A percentile compares a stretch with the other conserved stretches of the same genome.
These are phyloP conservation scores for Knoxia roxburghii DNA, from an alignment of 257 asterid species.

Conservation along the genomic window DNA sequence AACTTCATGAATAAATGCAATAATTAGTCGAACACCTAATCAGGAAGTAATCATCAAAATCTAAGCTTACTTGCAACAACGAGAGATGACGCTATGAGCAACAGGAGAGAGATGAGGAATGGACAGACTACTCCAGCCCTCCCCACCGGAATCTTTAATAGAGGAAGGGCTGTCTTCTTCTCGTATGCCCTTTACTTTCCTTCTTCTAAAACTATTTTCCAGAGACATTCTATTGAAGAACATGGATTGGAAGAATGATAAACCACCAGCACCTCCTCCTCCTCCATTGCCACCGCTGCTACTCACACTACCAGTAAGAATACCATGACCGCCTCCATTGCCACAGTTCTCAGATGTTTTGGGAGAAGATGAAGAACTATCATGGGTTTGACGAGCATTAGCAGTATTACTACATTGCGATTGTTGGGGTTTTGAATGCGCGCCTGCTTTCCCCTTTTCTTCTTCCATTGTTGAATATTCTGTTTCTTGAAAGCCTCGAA, in stretches of 20 bases:
- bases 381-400: background rate
- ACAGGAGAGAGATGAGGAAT: slow-evolving; percentile 56
- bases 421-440: background rate
- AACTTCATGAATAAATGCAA: background rate
- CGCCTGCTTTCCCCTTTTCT: slow-evolving; percentile 4
- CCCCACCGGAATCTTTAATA: background rate
- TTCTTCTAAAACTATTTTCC: background rate
- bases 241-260: slow-evolving; percentile 6
- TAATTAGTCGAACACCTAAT: background rate
- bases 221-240: background rate
- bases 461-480: background rate
- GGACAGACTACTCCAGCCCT: slow-evolving; percentile 6
- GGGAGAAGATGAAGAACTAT: background rate
- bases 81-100: slow-evolving; percentile 63
- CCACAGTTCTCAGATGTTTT: background rate
- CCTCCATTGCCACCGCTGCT: background rate
- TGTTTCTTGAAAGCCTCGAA: background rate
- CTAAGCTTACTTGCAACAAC: slow-evolving; percentile 49
- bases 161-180: background rate
- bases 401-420: background rate
- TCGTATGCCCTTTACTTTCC: too few relatives aligned
- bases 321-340: background rate
- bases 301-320: background rate
- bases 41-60: background rate
- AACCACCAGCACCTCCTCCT: background rate